Conservation (phyloP, 352 stramenopile species). For the Pseudoperonospora humuli region DNA sequence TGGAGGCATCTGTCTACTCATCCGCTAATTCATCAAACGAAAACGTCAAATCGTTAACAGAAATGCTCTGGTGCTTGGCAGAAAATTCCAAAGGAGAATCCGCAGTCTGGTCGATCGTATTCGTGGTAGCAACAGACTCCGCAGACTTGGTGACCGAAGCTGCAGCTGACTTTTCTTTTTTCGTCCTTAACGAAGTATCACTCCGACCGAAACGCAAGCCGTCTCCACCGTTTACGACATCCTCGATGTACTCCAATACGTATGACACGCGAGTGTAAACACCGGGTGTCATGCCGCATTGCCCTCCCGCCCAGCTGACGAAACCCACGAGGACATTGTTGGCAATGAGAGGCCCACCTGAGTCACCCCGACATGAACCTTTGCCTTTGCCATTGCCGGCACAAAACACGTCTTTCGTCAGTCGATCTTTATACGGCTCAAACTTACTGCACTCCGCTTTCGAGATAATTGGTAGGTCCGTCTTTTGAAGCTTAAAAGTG, state of each 20-base stretch:
- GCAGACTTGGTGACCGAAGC: too few species aligned
- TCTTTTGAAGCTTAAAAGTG: slow-evolving; percentile 27
- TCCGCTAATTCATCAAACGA: too few species aligned
- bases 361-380: slow-evolving; percentile 54
- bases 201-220: too few species aligned
- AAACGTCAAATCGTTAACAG: too few species aligned
- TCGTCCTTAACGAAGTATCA: too few species aligned
- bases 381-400: slow-evolving; percentile 40
- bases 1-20: too few species aligned
- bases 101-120: too few species aligned
- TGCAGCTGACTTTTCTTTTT: too few species aligned
- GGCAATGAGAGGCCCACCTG: slow-evolving; percentile 43
- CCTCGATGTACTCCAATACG: background rate
- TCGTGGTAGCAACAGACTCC: too few species aligned
- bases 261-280: slow-evolving; percentile 49
- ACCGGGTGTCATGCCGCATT: slow-evolving; percentile 38
- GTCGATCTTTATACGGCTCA: slow-evolving; percentile 33
- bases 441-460: slow-evolving; percentile 42
- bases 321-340: slow-evolving; percentile 43
- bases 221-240: background rate
- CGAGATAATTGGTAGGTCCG: slow-evolving; percentile 47
- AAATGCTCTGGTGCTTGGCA: too few species aligned
- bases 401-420: slow-evolving; percentile 56
- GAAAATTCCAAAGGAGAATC: too few species aligned
- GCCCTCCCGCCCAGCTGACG: slow-evolving; percentile 42